Base-by-base conservation (phyloP, 768 basidiomycete genomes). In the Kwoniella heveanensis region DNA sequence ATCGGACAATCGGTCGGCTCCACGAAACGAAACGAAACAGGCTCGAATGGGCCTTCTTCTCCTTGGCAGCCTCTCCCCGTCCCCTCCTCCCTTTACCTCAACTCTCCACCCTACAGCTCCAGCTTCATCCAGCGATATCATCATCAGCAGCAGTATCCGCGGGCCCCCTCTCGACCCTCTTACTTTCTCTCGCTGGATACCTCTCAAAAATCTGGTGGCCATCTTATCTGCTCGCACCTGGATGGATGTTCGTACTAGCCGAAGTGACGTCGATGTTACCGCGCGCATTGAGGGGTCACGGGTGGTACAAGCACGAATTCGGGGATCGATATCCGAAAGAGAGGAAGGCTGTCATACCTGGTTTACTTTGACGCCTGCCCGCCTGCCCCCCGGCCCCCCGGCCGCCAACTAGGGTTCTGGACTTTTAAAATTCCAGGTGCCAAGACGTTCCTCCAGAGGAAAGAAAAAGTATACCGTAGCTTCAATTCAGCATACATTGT, bases 1-100 rank as follows among this genome's bases (percentile, higher is more conserved):
- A n/a, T n/a, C n/a, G n/a, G n/a, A n/a, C n/a, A n/a, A n/a, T n/a
- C n/a, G n/a, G n/a, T n/a, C n/a, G n/a, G n/a, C n/a, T n/a, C n/a
- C n/a, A n/a, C n/a, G n/a, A n/a, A n/a, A n/a, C n/a, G n/a, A n/a
- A n/a, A n/a, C 32, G 32, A 5, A 32, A 39, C 36, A 78, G 77
- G 95, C 62, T 89, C 59, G 95, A 98, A 80, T 98, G 94, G 93
- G 68, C 86, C 10, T 92, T 90, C 8, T 97, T 88, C 78, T 89
- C 91, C 1, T 77, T 96, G 39, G 90, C 90, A 6, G 85, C 90
- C 2, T 66, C 70, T 10, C 70, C 72, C 12, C 48, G 30, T 13
- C 64, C 64, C 17, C 55, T 64, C 50, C 52, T 73, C 39, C 39
- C 51, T 36, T 22, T 64, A 2, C 51, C 54, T 9, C 19, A 37